Evolutionary conservation across 129 eudicot species (phyloP).

Genomic region (Sambucus nigra): DNA sequence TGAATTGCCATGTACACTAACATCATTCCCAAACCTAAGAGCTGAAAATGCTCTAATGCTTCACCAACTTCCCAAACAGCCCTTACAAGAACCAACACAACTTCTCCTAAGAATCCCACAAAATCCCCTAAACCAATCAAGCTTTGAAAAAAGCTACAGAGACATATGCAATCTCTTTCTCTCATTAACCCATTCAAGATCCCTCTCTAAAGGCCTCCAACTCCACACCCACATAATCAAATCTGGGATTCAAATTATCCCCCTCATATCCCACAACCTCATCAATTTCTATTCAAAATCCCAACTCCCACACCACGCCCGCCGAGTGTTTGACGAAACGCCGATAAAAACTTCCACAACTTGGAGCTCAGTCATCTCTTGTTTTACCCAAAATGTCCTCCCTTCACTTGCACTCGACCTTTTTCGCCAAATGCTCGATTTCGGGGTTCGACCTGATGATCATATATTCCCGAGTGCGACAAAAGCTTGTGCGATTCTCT

Average conservation of each 20-base stretch:
- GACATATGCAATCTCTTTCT: conserved; percentile 34
- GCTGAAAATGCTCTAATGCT: not conserved
- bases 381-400: conserved; percentile 67
- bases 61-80: conserved; percentile 2
- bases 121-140: conserved; percentile 10
- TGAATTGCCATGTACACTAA: too few relatives aligned
- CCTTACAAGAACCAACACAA: conserved; percentile 7
- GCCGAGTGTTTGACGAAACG: conserved; percentile 48
- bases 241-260: conserved; percentile 51
- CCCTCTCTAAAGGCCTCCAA: conserved; percentile 45
- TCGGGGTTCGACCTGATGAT: conserved; percentile 51
- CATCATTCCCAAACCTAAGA: not conserved
- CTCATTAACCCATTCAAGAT: conserved; percentile 41
- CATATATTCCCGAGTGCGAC: conserved; percentile 63
- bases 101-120: not conserved
- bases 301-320: conserved; percentile 50
- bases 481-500: conserved; percentile 47
- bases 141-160: conserved; percentile 36
- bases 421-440: conserved; percentile 36
- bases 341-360: conserved; percentile 57
- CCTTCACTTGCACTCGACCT: conserved; percentile 45
- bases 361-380: conserved; percentile 80
- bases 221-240: conserved; percentile 69
- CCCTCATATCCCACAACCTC: conserved; percentile 62
- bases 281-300: conserved; percentile 78